Conservation (phyloP, 805 yeast genomes). For the Metschnikowia picachoensis region DNA sequence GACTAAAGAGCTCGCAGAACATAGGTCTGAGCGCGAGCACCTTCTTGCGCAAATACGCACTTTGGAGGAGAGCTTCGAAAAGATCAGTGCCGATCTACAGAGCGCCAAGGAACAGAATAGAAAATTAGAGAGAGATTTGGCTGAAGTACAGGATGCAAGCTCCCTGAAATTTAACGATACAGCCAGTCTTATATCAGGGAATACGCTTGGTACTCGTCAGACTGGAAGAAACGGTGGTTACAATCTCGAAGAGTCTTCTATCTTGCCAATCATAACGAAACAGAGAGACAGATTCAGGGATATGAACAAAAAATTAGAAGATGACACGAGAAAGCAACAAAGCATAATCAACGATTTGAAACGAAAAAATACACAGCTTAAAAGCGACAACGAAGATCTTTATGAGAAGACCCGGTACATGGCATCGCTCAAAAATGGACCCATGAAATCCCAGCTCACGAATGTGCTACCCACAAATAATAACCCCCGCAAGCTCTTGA, state of each 20-base stretch:
- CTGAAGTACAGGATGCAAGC: slow-evolving; percentile 45
- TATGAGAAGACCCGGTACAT: slow-evolving; percentile 74
- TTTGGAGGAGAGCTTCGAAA: slow-evolving; percentile 37
- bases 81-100: slow-evolving; percentile 35
- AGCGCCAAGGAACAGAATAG: slow-evolving; percentile 45
- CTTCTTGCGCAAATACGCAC: slow-evolving; percentile 36
- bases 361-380: slow-evolving; percentile 58
- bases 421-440: slow-evolving; percentile 43
- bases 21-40: slow-evolving; percentile 56
- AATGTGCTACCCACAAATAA: neutral
- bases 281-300: slow-evolving; percentile 91
- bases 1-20: slow-evolving; percentile 62
- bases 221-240: slow-evolving; percentile 31
- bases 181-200: slow-evolving; percentile 64
- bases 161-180: slow-evolving; percentile 49
- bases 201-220: slow-evolving; percentile 31
- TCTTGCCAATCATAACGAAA: slow-evolving; percentile 84
- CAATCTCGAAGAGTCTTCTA: slow-evolving; percentile 40
- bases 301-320: slow-evolving; percentile 80
- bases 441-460: slow-evolving; percentile 9
- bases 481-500: slow-evolving; percentile 16
- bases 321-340: slow-evolving; percentile 62
- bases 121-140: slow-evolving; percentile 72
- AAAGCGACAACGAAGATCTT: slow-evolving; percentile 70
- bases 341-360: slow-evolving; percentile 55